These are phyloP conservation scores for Penicillium sp. DNA, from an alignment of 2,329 filamentous ascomycete species.

Conservation along the genomic window DNA sequence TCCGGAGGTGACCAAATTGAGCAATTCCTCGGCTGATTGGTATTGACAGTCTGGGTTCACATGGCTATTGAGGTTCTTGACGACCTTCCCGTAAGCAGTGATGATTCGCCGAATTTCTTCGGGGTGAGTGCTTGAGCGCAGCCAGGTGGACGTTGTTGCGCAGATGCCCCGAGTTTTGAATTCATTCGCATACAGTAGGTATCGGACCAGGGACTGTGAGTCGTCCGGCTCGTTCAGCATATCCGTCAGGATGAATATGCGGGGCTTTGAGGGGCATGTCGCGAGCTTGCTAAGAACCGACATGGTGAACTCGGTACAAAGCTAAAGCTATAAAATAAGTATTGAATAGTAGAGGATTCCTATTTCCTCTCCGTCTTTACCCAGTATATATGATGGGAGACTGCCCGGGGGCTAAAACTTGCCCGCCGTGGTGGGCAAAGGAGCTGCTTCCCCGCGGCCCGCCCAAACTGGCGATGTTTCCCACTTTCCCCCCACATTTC, in stretches of 20 bases:
- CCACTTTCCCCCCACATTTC: neutral
- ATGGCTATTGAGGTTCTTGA: conserved; percentile 7
- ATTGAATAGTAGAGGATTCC: no score
- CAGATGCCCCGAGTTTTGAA: conserved; percentile 2
- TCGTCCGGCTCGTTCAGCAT: conserved; percentile 1
- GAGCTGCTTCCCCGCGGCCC: neutral
- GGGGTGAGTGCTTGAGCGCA: conserved; percentile 1
- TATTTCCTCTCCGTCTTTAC: no score
- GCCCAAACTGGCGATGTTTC: conserved; percentile 1
- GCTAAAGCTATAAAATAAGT: neutral
- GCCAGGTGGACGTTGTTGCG: conserved; percentile 1
- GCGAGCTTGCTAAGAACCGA: neutral
- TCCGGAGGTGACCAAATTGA: neutral
- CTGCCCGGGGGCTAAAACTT: no score
- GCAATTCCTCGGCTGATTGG: conserved; percentile 1
- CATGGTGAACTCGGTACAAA: neutral
- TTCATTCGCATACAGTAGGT: conserved; percentile 4
- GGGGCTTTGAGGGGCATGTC: neutral
- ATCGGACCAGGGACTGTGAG: neutral
- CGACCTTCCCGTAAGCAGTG: conserved; percentile 2
- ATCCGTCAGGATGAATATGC: conserved; percentile 4
- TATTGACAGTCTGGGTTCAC: conserved; percentile 3
- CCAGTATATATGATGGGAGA: no score
- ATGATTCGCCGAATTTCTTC: conserved; percentile 1
- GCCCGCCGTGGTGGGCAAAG: no score